These are phyloP conservation scores for Ophiostoma tasmaniense DNA, from an alignment of 2,329 filamentous ascomycete species.

Conservation along the genomic window DNA sequence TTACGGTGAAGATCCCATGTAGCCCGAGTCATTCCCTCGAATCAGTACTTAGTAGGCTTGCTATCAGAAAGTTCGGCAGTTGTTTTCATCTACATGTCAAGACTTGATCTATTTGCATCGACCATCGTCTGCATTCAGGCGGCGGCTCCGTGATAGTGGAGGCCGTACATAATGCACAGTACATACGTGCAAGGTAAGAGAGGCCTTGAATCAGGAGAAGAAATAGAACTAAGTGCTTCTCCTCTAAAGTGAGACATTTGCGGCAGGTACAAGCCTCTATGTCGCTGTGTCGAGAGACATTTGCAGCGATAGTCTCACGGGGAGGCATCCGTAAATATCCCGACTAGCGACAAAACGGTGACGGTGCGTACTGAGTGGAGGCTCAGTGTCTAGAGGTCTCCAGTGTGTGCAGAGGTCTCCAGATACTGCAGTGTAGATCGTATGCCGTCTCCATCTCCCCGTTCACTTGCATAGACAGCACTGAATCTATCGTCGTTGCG, in stretches of 20 bases:
- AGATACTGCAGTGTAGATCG: not conserved
- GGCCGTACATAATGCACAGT: not conserved
- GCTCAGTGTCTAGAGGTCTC: not conserved
- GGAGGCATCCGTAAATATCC: constrained; percentile 1
- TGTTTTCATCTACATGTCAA: not conserved
- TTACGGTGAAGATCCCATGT: not conserved
- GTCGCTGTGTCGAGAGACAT: not conserved
- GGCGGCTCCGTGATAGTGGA: not conserved
- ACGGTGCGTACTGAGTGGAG: not conserved
- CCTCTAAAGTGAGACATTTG: not conserved
- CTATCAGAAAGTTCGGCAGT: not conserved
- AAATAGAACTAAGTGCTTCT: not conserved
- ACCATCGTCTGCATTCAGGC: not conserved
- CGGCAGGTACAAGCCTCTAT: not conserved
- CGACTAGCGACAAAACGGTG: constrained; percentile 1
- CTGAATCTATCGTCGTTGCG: not conserved
- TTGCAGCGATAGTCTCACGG: not conserved
- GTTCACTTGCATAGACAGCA: not conserved
- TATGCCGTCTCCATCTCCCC: not conserved
- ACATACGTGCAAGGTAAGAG: not conserved
- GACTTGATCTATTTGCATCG: not conserved
- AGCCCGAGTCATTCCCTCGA: not conserved
- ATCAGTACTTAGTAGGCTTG: not conserved
- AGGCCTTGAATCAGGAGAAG: not conserved
- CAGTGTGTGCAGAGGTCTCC: not conserved